phyloP scores from a whole-genome alignment of 192 early-diverging fungal species.

The Coemansia aciculifera region DNA sequence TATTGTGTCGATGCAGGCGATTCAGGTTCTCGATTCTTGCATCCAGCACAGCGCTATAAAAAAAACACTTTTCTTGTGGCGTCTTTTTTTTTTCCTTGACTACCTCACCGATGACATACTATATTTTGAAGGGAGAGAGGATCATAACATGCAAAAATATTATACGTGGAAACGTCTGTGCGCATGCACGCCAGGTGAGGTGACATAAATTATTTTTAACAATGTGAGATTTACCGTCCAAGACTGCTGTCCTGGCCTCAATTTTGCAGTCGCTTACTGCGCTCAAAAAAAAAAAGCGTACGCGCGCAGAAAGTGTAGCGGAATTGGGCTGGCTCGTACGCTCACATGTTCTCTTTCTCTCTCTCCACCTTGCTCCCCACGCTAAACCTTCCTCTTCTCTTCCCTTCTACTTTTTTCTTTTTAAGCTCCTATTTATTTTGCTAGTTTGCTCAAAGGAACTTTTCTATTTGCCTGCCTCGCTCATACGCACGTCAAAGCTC shows the following conservation, averaged over 20 bases:
- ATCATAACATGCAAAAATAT: neutral
- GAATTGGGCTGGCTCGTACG: neutral
- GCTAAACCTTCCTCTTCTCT: neutral
- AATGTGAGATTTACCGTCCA: neutral
- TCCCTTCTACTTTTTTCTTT: neutral
- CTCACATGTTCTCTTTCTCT: constrained; percentile 1
- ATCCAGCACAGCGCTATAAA: neutral
- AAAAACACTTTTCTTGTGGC: neutral
- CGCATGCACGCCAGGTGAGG: constrained; percentile 3
- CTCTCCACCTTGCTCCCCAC: neutral
- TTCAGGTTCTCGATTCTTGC: neutral
- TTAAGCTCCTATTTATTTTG: neutral
- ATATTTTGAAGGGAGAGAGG: neutral
- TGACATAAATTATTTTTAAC: neutral
- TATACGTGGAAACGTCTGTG: neutral
- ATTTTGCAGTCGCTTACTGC: neutral
- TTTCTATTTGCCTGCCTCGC: neutral
- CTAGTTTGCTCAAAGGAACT: neutral
- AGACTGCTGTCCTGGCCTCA: neutral
- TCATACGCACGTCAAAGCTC: too few species aligned
- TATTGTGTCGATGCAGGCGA: constrained; percentile 4
- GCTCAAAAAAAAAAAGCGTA: neutral
- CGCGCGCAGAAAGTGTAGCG: neutral
- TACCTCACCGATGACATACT: constrained; percentile 3
- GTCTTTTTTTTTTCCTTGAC: neutral